These are phyloP conservation scores for Drechslerella dactyloides DNA, from an alignment of 2,329 filamentous ascomycete genomes.

Conservation along the genomic window DNA sequence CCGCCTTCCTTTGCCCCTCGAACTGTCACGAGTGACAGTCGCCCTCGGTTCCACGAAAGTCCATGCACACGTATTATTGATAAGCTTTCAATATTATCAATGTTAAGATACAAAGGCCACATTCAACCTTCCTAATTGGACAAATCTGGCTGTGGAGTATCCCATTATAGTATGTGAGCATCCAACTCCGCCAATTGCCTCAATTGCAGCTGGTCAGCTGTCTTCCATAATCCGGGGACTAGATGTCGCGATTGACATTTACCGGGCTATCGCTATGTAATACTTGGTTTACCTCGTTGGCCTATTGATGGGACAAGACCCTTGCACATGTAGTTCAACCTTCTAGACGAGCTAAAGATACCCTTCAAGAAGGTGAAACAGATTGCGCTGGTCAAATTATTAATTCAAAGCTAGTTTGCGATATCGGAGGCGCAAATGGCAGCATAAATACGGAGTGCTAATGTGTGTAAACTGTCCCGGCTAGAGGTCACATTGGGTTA, in stretches of 20 bases:
- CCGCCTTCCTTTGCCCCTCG: not conserved
- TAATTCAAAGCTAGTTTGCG: not conserved
- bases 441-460: too few relatives aligned
- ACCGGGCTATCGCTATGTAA: not conserved
- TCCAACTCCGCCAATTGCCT: constrained; percentile 13
- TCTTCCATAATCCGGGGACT: constrained; percentile 28
- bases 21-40: constrained; percentile 9
- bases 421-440: not conserved
- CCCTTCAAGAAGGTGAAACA: constrained; percentile 28
- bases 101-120: constrained; percentile 6
- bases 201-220: not conserved
- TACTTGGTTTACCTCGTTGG: not conserved
- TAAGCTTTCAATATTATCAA: constrained; percentile 24
- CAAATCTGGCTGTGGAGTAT: constrained; percentile 2
- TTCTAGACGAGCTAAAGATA: constrained; percentile 8
- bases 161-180: constrained; percentile 13
- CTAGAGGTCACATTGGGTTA: too few relatives aligned
- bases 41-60: constrained; percentile 42
- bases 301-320: constrained; percentile 5
- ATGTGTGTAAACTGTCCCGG: too few relatives aligned
- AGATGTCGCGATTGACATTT: constrained; percentile 30
- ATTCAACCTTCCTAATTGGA: constrained; percentile 24
- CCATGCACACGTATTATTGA: constrained; percentile 19
- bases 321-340: not conserved
- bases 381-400: not conserved